Conservation (phyloP, 148 eudicot genomes). For the Polygonum aviculare region DNA sequence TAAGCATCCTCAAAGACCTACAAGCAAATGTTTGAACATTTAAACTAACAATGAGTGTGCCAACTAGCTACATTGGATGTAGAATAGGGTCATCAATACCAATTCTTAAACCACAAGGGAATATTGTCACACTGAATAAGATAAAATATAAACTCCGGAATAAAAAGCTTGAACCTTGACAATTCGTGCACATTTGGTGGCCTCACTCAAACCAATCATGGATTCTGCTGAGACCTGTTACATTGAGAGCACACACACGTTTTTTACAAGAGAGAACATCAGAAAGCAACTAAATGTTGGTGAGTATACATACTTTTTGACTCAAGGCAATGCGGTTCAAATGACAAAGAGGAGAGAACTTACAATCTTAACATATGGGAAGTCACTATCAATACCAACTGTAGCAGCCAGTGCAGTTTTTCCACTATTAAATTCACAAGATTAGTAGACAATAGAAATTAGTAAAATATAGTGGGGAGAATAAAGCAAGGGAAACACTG, state of each 20-base stretch:
- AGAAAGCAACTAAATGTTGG: background rate
- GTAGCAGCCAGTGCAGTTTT: constrained; percentile 96
- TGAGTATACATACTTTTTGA: background rate
- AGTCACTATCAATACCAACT: constrained; percentile 92
- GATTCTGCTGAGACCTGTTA: constrained; percentile 89
- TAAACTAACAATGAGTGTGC: background rate
- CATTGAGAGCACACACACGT: background rate
- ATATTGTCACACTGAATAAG: background rate
- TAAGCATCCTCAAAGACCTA: constrained; percentile 97
- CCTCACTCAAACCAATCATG: constrained; percentile 95
- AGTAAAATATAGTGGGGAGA: background rate
- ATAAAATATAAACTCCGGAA: background rate
- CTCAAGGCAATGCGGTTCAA: background rate
- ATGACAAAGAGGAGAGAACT: background rate
- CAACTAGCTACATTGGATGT: background rate
- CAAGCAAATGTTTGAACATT: background rate
- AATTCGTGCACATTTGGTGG: constrained; percentile 85
- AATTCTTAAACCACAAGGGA: background rate
- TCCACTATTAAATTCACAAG: constrained; percentile 41
- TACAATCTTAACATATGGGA: constrained; percentile 95
- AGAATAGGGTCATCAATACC: background rate
- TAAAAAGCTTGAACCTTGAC: constrained; percentile 55
- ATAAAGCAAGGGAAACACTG: background rate
- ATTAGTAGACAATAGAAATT: constrained; percentile 1
- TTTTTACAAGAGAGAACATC: background rate